phyloP scores from a whole-genome alignment of 2,329 filamentous ascomycete species.

The Phialocephala sp. region DNA sequence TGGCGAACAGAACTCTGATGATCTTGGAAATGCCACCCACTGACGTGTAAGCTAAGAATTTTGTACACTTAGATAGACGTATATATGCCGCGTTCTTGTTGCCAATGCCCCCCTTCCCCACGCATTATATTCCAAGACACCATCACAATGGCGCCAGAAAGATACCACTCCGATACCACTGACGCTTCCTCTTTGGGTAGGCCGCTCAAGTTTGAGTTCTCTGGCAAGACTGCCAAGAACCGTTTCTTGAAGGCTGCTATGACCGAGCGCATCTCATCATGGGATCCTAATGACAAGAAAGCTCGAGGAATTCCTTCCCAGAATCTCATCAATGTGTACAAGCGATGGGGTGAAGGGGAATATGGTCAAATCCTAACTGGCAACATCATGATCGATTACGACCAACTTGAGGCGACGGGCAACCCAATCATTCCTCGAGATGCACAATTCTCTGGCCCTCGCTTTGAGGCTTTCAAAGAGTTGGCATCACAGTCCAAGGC shows the following conservation, averaged over 20 bases:
- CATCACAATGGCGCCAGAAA: slow-evolving; percentile 30
- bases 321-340: slow-evolving; percentile 61
- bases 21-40: not conserved
- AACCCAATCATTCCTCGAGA: slow-evolving; percentile 63
- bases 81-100: not conserved
- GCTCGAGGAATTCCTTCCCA: slow-evolving; percentile 59
- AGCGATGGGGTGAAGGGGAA: slow-evolving; percentile 63
- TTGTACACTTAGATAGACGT: not conserved
- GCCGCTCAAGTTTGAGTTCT: slow-evolving; percentile 57
- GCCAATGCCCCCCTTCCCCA: not conserved
- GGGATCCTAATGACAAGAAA: slow-evolving; percentile 57
- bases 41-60: slow-evolving; percentile 1
- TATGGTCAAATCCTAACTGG: slow-evolving; percentile 64
- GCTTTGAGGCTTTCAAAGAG: slow-evolving; percentile 64
- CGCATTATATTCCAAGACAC: not conserved
- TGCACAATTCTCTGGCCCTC: slow-evolving; percentile 56
- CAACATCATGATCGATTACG: slow-evolving; percentile 68
- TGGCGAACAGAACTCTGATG: not conserved
- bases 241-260: slow-evolving; percentile 72
- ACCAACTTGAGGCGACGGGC: slow-evolving; percentile 60
- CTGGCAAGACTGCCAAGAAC: slow-evolving; percentile 62
- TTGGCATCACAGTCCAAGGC: slow-evolving; percentile 60
- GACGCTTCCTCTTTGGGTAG: slow-evolving; percentile 48
- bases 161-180: slow-evolving; percentile 36
- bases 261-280: slow-evolving; percentile 68